Evolutionary conservation across 1,284 basidiomycete genomes (phyloP).

Genomic region (Pyrrhoderma noxium): DNA sequence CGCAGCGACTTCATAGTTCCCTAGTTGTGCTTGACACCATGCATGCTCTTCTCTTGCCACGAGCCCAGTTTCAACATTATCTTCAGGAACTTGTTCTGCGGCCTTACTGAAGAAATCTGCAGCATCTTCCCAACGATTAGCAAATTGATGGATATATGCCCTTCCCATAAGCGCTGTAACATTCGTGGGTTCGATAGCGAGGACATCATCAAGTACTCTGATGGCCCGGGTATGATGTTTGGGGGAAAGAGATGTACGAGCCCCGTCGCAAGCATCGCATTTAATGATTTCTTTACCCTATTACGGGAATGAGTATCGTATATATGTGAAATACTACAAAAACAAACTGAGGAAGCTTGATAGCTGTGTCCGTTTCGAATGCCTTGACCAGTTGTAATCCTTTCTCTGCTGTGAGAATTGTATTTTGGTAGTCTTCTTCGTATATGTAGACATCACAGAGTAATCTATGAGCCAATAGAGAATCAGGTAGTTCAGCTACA

Average conservation of each 20-base stretch:
- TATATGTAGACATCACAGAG: constrained; percentile 65
- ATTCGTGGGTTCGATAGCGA: constrained; percentile 57
- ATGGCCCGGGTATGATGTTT: constrained; percentile 78
- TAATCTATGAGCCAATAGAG: constrained; percentile 68
- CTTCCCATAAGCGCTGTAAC: constrained; percentile 64
- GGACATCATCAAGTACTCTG: constrained; percentile 64
- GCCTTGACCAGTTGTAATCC: constrained; percentile 54
- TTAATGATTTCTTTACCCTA: constrained; percentile 56
- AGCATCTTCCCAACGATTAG: constrained; percentile 68
- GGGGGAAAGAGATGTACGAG: constrained; percentile 86
- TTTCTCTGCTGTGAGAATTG: constrained; percentile 63
- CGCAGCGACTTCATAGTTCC: constrained; percentile 45
- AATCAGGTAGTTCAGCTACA: constrained; percentile 47
- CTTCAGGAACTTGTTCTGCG: constrained; percentile 38
- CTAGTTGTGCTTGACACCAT: constrained; percentile 74
- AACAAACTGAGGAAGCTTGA: constrained; percentile 44
- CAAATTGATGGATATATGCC: constrained; percentile 66
- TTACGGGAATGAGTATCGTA: not conserved
- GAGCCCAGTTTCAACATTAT: constrained; percentile 39
- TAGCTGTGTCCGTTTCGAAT: constrained; percentile 56
- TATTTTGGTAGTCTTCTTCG: constrained; percentile 74
- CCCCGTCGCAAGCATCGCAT: constrained; percentile 60
- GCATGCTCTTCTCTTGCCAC: constrained; percentile 78
- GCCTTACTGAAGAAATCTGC: constrained; percentile 52
- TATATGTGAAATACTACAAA: constrained; percentile 6